Conservation (phyloP, 441 rosid species). For the Syzygium malaccense region DNA sequence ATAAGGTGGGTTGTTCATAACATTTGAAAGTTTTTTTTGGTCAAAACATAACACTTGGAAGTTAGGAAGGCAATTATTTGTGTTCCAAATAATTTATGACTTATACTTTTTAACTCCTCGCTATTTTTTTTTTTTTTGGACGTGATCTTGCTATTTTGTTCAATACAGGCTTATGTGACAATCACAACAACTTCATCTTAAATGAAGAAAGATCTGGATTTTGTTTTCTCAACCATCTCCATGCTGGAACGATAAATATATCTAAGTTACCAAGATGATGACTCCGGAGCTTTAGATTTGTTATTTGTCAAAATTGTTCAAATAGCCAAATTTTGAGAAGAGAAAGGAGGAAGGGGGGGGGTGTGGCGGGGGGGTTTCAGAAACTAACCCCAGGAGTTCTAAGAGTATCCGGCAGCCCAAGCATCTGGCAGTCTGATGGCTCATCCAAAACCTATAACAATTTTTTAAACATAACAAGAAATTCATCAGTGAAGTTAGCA, state of each 20-base stretch:
- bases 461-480: neutral
- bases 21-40: neutral
- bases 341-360: neutral
- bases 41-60: neutral
- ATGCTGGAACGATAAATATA: neutral
- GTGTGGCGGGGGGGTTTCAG: neutral
- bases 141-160: neutral
- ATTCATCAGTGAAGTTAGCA: neutral
- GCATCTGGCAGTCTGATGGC: conserved; percentile 37
- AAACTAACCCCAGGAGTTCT: conserved; percentile 66
- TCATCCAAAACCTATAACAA: conserved; percentile 47
- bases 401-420: conserved; percentile 39
- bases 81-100: neutral
- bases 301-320: neutral
- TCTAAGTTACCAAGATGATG: neutral
- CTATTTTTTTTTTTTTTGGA: no score
- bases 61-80: neutral
- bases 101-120: neutral
- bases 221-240: neutral
- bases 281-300: neutral
- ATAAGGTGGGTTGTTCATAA: neutral
- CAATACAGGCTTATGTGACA: neutral
- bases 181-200: neutral
- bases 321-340: neutral
- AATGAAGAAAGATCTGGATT: neutral